phyloP scores from a whole-genome alignment of 2,329 filamentous ascomycete species.

The Xylariaceae sp. region DNA sequence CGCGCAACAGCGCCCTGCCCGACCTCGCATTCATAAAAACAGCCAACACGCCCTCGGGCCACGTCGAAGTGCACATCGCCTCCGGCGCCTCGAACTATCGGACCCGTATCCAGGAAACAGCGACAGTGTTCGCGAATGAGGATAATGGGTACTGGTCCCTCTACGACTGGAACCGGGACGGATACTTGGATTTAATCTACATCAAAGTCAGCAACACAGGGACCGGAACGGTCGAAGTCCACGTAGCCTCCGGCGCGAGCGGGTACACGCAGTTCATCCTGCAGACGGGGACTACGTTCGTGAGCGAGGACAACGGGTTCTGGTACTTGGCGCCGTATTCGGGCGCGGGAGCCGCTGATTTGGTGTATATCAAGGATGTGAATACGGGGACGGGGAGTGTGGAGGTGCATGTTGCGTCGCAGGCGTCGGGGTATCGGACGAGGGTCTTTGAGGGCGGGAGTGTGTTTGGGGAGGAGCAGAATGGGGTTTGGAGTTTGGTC shows the following conservation, averaged over 20 bases:
- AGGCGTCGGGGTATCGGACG: constrained; percentile 2
- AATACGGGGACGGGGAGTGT: neutral
- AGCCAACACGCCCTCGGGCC: constrained; percentile 9
- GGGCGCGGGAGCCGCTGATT: neutral
- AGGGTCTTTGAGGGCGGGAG: constrained; percentile 5
- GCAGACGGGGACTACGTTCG: constrained; percentile 4
- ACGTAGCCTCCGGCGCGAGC: constrained; percentile 9
- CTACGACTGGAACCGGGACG: constrained; percentile 12
- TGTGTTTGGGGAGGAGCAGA: constrained; percentile 5
- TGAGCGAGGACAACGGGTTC: constrained; percentile 4
- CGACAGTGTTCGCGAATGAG: constrained; percentile 10
- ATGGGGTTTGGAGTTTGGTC: constrained; percentile 8
- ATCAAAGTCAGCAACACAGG: constrained; percentile 9
- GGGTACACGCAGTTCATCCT: constrained; percentile 6
- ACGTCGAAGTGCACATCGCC: constrained; percentile 11
- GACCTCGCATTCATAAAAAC: constrained; percentile 16
- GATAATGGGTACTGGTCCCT: constrained; percentile 9
- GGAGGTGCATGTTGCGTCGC: constrained; percentile 7
- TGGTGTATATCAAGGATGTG: constrained; percentile 11
- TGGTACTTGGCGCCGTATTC: constrained; percentile 11
- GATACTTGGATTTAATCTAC: constrained; percentile 9
- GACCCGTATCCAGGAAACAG: constrained; percentile 3
- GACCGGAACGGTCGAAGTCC: constrained; percentile 4
- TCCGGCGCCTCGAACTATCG: constrained; percentile 8
- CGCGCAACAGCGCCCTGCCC: too few relatives aligned